A percentile compares a stretch with the other conserved stretches of the same genome.
phyloP scores from a whole-genome alignment of 805 yeast genomes.

The Teunomyces aglyptinius region DNA sequence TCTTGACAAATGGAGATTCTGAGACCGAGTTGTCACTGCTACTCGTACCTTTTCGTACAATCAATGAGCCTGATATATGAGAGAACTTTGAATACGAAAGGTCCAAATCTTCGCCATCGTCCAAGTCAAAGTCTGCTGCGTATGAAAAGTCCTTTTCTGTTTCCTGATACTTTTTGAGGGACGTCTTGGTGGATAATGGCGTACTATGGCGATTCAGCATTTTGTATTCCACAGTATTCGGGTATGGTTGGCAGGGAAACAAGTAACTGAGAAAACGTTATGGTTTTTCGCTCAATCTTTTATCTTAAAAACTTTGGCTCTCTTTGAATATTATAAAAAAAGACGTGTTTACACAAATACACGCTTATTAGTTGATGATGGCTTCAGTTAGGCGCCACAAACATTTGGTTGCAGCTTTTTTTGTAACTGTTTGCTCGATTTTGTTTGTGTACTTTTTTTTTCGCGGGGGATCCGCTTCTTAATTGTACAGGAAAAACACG shows the following conservation, averaged over 20 bases:
- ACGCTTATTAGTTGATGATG: background rate
- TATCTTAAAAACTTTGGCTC: no score
- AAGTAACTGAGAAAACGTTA: no score
- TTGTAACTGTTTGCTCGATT: background rate
- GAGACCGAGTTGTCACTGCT: background rate
- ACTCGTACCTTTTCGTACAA: conserved; percentile 9
- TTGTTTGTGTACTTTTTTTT: background rate
- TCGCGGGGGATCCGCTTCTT: background rate
- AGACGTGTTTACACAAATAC: no score
- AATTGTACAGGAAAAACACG: background rate
- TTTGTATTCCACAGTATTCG: background rate
- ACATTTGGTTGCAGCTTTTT: conserved; percentile 2
- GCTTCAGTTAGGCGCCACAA: background rate
- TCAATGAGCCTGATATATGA: conserved; percentile 24
- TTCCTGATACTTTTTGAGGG: conserved; percentile 17
- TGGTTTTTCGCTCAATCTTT: no score
- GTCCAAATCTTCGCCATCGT: conserved; percentile 19
- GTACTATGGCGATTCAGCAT: background rate
- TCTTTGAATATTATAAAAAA: no score
- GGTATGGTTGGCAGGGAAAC: background rate
- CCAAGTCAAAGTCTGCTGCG: conserved; percentile 12
- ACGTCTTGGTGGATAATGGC: background rate
- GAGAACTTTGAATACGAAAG: conserved; percentile 40
- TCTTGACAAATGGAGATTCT: conserved; percentile 29
- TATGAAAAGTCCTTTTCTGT: conserved; percentile 11